Evolutionary conservation across 805 yeast species (phyloP), one percentile per base, ranked within the genome.

Genomic region (Metschnikowia cubensis): DNA sequence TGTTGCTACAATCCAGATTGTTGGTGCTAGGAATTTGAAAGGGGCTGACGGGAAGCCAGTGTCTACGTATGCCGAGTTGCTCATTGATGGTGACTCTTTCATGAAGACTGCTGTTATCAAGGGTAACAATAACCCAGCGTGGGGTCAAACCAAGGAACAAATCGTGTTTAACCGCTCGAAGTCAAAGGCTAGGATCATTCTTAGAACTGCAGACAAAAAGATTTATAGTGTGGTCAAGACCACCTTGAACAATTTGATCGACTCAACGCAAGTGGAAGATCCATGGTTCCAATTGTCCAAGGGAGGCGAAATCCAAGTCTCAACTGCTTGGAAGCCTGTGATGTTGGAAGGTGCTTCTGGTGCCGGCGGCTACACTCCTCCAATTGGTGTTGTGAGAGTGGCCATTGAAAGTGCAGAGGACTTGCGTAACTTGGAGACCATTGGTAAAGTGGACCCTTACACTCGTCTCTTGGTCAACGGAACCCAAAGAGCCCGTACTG

Each of bases 361-460:
- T 53, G 70, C 87, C 20, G 82, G 84, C 58, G 94, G 92, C 46
- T 92, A 90, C 70, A 82, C 89, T n/a, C 89, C 89, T 50, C 99
- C 99, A 45, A 85, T 92, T 64, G 99, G 99, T 64, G 92, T 87
- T 33, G 77, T 91, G 5, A 83, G 97, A 62, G 75, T 94, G 29
- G 74, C 79, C 51, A 67, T 94, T 52, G 80, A 79, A 57, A 79
- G 77, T 53, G 97, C 95, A 39, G 80, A 77, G 50, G 85, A 82
- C 53, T 78, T 94, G 61, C 80, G 86, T 52, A 92, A 94, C 68
- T 76, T 91, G 68, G 97, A 92, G 67, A 85, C 81, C 49, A 76
- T 94, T 52, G 98, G 98, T 52, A 88, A 83, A 60, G 82, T 90
- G 63, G 98, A 94, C 68, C 99, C 99, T 40, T 94, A 92, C 63